Conservation (phyloP, 1,139 yeast genomes). For the Candida freyschussii region DNA sequence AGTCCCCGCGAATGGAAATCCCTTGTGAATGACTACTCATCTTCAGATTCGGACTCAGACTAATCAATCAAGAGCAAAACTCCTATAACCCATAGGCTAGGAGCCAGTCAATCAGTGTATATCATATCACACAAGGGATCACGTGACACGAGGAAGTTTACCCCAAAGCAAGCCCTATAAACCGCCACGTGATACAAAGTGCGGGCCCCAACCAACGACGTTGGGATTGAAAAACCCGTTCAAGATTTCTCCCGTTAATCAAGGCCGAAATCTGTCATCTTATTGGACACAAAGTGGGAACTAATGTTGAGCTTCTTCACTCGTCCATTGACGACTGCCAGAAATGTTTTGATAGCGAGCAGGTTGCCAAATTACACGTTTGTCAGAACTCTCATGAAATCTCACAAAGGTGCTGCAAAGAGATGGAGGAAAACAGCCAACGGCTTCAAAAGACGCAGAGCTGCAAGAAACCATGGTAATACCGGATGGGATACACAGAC, state of each 20-base stretch:
- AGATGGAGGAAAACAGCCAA: conserved; percentile 72
- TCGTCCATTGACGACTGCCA: conserved; percentile 11
- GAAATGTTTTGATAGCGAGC: conserved; percentile 1
- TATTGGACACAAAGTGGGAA: background rate
- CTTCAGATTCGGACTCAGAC: conserved; percentile 15
- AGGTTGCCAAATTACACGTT: conserved; percentile 13
- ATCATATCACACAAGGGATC: no score
- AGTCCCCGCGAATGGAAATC: background rate
- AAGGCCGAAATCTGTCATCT: no score
- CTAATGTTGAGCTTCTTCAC: conserved; percentile 17
- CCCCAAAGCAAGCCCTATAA: no score
- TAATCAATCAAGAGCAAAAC: conserved; percentile 3
- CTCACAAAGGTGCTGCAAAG: conserved; percentile 58
- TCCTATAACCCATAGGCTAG: no score
- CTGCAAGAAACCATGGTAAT: conserved; percentile 91
- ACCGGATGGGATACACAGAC: conserved; percentile 76
- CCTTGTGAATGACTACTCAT: conserved; percentile 6
- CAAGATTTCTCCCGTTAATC: no score
- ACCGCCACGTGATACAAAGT: no score
- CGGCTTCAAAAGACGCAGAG: conserved; percentile 46
- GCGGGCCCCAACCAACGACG: no score
- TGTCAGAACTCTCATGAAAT: conserved; percentile 33
- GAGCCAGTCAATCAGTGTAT: no score
- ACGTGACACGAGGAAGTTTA: no score
- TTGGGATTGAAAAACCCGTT: no score